Evolutionary conservation across 2,329 filamentous ascomycete genomes (phyloP), one percentile per base, ranked within the genome.

Genomic region (Fusarium pininemorale): DNA sequence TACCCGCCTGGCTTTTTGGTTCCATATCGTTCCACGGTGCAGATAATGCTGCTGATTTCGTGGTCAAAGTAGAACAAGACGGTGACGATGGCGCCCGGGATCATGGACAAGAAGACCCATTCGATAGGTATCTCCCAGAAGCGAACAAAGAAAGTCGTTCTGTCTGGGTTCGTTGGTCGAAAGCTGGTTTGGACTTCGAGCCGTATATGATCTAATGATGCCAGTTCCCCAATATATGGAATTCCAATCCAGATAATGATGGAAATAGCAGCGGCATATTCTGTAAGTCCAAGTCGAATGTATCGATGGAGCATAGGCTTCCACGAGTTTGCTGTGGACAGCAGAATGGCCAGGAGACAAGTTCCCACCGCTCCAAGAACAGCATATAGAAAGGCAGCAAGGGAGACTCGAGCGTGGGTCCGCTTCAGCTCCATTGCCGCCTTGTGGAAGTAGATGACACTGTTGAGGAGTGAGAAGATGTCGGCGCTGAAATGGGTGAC

Each of bases 61-160:
- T 92, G 90, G 69, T 92, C 90, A 78, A 92, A 92, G 82, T 90
- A 92, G 83, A 92, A 92, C n/a, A 92, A 85, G 1, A 90, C 84
- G 0, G 90, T 92, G 65, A 92, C 90, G 71, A 92, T 91, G 41
- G 87, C 80, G 0, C 89, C 90, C 0, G 90, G 90, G 6, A 92
- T 85, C 47, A 91, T 87, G 37, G 90, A 88, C 9, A 88, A 85
- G 75, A 91, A 90, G 7, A 91, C 84, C 89, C 90, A 92, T 13
- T 79, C 80, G 2, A 90, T 77, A 5, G 89, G 87, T 2, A 92
- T 79, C 63, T 89, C 84, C 90, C 90, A 92, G 79, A 92, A 92
- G 53, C 85, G 81, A 48, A 92, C 89, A 69, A 92, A 88, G 78
- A 92, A 92, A 18, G 81, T 80, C 1, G 82, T 80, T 9, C 90